A percentile compares a stretch with the other conserved stretches of the same genome.
phyloP scores from a whole-genome alignment of 345 rosid genomes.

The Draba incana region DNA sequence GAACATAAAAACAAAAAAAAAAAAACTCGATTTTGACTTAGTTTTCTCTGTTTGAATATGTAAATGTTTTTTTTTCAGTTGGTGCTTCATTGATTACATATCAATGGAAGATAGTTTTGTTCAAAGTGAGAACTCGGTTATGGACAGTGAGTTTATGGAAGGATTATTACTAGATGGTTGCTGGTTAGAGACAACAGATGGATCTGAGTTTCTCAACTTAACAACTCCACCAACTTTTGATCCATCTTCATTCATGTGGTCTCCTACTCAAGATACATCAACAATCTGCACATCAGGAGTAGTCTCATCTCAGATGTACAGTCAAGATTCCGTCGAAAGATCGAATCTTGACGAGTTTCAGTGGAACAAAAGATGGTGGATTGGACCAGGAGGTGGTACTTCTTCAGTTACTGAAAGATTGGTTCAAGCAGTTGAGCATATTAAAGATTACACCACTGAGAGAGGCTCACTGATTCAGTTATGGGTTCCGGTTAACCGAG shows the following conservation, averaged over 20 bases:
- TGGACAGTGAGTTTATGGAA: conserved; percentile 78
- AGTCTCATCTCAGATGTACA: conserved; percentile 36
- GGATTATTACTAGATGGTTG: conserved; percentile 87
- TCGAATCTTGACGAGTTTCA: conserved; percentile 40
- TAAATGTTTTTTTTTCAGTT: conserved; percentile 29
- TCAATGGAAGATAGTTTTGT: conserved; percentile 64
- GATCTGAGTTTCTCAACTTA: conserved; percentile 69
- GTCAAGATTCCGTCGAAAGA: conserved; percentile 47
- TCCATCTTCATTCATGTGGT: conserved; percentile 50
- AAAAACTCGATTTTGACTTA: conserved; percentile 27
- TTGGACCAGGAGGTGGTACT: conserved; percentile 56
- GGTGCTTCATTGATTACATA: conserved; percentile 25
- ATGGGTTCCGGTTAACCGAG: conserved; percentile 86
- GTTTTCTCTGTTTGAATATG: conserved; percentile 19
- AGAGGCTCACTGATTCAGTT: conserved; percentile 79
- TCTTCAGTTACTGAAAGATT: conserved; percentile 70
- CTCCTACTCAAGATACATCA: conserved; percentile 48
- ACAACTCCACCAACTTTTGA: conserved; percentile 52
- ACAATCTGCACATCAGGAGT: conserved; percentile 35
- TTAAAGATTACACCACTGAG: conserved; percentile 59
- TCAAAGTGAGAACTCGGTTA: conserved; percentile 49
- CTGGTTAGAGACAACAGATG: conserved; percentile 88
- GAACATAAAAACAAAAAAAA: not conserved
- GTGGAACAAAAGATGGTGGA: conserved; percentile 67
- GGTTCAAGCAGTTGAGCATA: conserved; percentile 61